Conservation (phyloP, 2,329 filamentous ascomycete species). For the Colletotrichum trifolii region DNA sequence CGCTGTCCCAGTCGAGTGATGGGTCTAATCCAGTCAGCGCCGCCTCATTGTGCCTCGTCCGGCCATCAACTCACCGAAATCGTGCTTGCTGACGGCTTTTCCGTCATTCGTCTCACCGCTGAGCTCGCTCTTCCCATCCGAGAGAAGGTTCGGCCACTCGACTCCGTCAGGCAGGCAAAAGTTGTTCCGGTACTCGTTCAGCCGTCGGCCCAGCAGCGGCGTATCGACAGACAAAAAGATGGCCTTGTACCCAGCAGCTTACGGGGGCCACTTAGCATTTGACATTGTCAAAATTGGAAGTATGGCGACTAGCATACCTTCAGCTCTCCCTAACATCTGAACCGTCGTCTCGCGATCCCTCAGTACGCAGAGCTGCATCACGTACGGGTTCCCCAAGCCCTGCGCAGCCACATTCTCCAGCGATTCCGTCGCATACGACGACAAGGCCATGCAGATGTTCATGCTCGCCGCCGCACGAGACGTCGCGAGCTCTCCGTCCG, state of each 20-base stretch:
- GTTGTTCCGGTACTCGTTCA: slow-evolving; percentile 64
- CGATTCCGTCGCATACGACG: slow-evolving; percentile 55
- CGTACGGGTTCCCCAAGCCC: slow-evolving; percentile 45
- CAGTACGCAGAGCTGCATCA: slow-evolving; percentile 66
- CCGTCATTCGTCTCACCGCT: slow-evolving; percentile 3
- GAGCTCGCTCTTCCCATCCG: slow-evolving; percentile 38
- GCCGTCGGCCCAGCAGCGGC: slow-evolving; percentile 62
- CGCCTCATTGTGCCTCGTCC: background rate
- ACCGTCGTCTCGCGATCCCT: slow-evolving; percentile 56
- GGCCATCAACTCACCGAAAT: background rate
- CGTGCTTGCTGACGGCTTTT: background rate
- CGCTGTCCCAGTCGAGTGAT: slow-evolving; percentile 54
- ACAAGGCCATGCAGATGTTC: slow-evolving; percentile 55
- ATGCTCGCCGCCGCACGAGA: slow-evolving; percentile 56
- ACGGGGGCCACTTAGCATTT: too few relatives aligned
- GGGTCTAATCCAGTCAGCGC: slow-evolving; percentile 1
- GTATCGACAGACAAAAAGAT: slow-evolving; percentile 66
- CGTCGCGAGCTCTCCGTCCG: slow-evolving; percentile 62
- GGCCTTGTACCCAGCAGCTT: slow-evolving; percentile 54
- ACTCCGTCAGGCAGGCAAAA: slow-evolving; percentile 46
- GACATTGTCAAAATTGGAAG: too few relatives aligned
- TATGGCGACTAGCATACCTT: slow-evolving; percentile 46
- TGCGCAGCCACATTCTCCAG: slow-evolving; percentile 58
- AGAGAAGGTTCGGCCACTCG: slow-evolving; percentile 15
- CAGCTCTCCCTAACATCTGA: slow-evolving; percentile 53